A percentile compares a stretch with the other conserved stretches of the same genome.
These are phyloP conservation scores for Neurospora pannonica DNA, from an alignment of 495 filamentous ascomycete species.

Conservation along the genomic window DNA sequence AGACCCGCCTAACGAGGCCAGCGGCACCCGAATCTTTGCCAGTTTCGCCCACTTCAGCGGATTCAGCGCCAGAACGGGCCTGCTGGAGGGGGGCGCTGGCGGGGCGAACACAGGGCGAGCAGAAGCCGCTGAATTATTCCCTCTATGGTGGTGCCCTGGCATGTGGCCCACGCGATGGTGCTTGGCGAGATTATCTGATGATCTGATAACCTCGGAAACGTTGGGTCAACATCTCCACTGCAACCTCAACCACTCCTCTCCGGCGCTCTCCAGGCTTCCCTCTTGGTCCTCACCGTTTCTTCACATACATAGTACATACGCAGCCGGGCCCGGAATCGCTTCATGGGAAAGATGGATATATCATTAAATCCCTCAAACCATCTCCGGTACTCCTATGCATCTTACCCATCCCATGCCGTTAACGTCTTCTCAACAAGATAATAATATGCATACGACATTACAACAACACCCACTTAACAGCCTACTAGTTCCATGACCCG, in stretches of 20 bases:
- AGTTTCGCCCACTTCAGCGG: not conserved
- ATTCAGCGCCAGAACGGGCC: not conserved
- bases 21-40: not conserved
- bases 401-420: not conserved
- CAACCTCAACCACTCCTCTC: not conserved
- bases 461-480: not conserved
- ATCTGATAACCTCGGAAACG: not conserved
- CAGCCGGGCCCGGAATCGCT: not conserved
- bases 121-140: not conserved
- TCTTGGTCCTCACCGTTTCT: not conserved
- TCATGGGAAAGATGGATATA: not conserved
- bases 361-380: not conserved
- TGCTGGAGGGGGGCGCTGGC: not conserved
- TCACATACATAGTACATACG: not conserved
- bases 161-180: not conserved
- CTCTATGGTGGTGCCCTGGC: too few relatives aligned
- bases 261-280: not conserved
- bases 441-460: not conserved
- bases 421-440: not conserved
- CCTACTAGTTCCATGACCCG: conserved; percentile 15
- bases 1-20: not conserved
- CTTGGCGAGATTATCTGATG: not conserved
- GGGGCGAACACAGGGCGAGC: not conserved
- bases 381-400: not conserved
- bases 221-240: not conserved